These are phyloP conservation scores for Salix caprea DNA, from an alignment of 345 rosid genomes.

Conservation along the genomic window DNA sequence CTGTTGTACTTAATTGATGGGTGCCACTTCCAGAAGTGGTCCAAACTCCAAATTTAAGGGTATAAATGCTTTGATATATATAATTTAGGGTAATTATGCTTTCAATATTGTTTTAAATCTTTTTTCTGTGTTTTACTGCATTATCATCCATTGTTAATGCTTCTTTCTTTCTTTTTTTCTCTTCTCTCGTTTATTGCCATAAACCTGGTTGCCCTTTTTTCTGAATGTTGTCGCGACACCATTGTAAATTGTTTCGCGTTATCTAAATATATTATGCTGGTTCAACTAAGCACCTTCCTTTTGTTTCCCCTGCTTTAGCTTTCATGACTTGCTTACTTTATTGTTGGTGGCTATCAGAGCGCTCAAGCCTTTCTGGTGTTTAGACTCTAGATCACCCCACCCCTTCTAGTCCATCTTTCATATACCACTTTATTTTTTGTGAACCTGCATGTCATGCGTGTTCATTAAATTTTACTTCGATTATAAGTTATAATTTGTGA, in stretches of 20 bases:
- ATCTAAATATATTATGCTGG: background rate
- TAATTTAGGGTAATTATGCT: background rate
- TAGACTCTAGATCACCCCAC: background rate
- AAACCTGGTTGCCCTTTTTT: background rate
- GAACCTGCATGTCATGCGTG: background rate
- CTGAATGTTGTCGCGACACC: background rate
- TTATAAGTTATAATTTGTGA: constrained; percentile 6
- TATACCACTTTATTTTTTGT: background rate
- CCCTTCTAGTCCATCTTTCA: background rate
- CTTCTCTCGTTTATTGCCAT: background rate
- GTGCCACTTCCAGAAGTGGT: background rate
- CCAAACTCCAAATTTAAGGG: background rate
- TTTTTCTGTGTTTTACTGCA: background rate
- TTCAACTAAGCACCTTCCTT: background rate
- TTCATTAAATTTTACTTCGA: background rate
- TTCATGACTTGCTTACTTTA: background rate
- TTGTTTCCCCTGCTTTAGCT: background rate
- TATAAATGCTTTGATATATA: background rate
- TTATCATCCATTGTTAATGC: background rate
- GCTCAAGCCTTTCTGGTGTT: background rate
- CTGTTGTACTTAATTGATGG: background rate
- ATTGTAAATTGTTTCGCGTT: background rate
- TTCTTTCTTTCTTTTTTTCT: background rate
- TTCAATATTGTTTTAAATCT: background rate
- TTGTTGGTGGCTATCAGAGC: background rate